A percentile compares a stretch with the other conserved stretches of the same genome.
Conservation (phyloP, 2,329 filamentous ascomycete species). For the Capronia coronata region DNA sequence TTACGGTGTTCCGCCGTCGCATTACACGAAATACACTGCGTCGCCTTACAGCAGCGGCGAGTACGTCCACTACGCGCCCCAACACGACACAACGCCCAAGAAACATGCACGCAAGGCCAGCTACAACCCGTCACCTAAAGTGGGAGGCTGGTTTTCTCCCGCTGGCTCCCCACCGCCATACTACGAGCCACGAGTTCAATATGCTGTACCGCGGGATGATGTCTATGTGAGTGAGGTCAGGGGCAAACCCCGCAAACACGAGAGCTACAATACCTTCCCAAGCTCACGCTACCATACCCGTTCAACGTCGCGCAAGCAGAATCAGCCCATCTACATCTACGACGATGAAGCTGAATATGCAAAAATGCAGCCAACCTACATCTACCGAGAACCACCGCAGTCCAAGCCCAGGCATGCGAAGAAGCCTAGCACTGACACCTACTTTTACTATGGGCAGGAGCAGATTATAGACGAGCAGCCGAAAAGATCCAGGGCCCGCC, state of each 20-base stretch:
- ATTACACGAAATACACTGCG: constrained; percentile 29
- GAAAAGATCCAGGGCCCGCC: constrained; percentile 45
- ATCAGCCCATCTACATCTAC: constrained; percentile 49
- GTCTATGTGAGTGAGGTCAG: constrained; percentile 62
- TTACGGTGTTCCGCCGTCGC: constrained; percentile 26
- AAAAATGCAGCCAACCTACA: constrained; percentile 43
- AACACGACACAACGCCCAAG: constrained; percentile 39
- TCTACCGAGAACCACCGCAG: constrained; percentile 39
- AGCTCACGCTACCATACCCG: constrained; percentile 39
- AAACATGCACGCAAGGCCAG: constrained; percentile 54
- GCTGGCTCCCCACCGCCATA: constrained; percentile 42
- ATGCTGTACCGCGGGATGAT: constrained; percentile 49
- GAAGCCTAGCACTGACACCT: constrained; percentile 44
- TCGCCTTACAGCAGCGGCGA: constrained; percentile 27
- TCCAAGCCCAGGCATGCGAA: constrained; percentile 42
- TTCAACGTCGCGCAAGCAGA: constrained; percentile 38
- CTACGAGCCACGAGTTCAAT: constrained; percentile 43
- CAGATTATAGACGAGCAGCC: constrained; percentile 52
- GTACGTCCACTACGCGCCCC: constrained; percentile 29
- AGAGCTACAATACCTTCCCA: constrained; percentile 43
- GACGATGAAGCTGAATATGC: constrained; percentile 51
- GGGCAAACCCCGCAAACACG: constrained; percentile 32
- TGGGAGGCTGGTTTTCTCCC: constrained; percentile 37
- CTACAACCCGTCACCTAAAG: constrained; percentile 39
- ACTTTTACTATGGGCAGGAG: constrained; percentile 50